These are phyloP conservation scores for Fomitopsis schrenkii DNA, from an alignment of 1,284 basidiomycete species.

Conservation along the genomic window DNA sequence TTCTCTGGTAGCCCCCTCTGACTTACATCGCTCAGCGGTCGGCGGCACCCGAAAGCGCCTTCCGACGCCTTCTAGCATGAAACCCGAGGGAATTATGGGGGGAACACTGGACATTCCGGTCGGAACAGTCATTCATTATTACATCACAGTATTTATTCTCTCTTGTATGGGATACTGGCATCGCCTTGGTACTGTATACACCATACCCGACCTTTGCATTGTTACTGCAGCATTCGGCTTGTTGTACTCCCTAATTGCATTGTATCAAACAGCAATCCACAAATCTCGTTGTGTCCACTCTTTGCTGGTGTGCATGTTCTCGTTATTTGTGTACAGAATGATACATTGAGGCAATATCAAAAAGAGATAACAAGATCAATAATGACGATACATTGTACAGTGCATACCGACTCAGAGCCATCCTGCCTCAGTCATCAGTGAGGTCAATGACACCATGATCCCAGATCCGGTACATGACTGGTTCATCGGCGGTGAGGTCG, in stretches of 20 bases:
- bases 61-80: neutral
- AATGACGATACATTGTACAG: too few relatives aligned
- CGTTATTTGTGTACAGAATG: too few relatives aligned
- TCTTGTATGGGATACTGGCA: neutral
- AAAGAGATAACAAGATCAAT: too few relatives aligned
- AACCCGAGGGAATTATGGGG: neutral
- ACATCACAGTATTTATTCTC: neutral
- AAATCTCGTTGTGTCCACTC: too few relatives aligned
- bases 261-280: neutral
- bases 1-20: neutral
- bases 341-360: too few relatives aligned
- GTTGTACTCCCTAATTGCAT: neutral
- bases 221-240: neutral
- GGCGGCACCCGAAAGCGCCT: neutral
- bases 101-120: conserved; percentile 1
- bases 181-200: neutral
- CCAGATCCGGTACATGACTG: too few relatives aligned
- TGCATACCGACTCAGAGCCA: too few relatives aligned
- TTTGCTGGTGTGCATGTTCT: too few relatives aligned
- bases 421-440: too few relatives aligned
- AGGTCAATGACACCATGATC: too few relatives aligned
- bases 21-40: neutral
- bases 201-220: neutral
- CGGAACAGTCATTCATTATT: neutral
- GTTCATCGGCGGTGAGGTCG: too few relatives aligned